These are phyloP conservation scores for Fistulifera pelliculosa DNA, from an alignment of 108 stramenopile genomes.

Conservation along the genomic window DNA sequence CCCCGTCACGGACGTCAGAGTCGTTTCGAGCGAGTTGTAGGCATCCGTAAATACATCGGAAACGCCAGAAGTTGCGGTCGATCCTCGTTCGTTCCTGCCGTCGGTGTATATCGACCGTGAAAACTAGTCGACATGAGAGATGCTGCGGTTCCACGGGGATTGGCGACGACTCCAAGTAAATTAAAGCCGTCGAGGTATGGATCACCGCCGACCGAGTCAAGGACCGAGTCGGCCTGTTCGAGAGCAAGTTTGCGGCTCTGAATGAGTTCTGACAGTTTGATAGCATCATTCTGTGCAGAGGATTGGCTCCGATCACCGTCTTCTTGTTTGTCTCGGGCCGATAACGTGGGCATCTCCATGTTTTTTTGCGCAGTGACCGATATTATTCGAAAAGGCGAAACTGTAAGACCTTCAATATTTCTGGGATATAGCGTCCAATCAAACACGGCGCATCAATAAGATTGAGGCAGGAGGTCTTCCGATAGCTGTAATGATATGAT, in stretches of 20 bases:
- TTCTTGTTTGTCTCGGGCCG: too few species aligned
- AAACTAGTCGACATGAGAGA: neutral
- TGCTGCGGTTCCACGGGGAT: slow-evolving; percentile 38
- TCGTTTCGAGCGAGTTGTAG: slow-evolving; percentile 28
- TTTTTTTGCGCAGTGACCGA: too few species aligned
- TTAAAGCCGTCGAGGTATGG: slow-evolving; percentile 75
- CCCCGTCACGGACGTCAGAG: slow-evolving; percentile 37
- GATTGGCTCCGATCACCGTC: too few species aligned
- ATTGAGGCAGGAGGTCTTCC: too few species aligned
- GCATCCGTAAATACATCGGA: slow-evolving; percentile 32
- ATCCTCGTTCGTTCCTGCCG: neutral
- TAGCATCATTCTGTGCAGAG: too few species aligned
- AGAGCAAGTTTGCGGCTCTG: slow-evolving; percentile 7
- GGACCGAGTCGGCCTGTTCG: slow-evolving; percentile 13
- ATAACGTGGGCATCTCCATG: too few species aligned
- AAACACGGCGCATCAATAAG: too few species aligned
- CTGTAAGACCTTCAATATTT: too few species aligned
- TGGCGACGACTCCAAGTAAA: slow-evolving; percentile 68
- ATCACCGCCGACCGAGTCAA: slow-evolving; percentile 22
- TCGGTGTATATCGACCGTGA: neutral
- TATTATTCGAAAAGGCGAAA: too few species aligned
- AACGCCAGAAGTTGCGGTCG: slow-evolving; percentile 3
- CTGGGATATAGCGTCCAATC: too few species aligned
- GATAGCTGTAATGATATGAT: too few species aligned
- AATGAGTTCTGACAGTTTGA: too few species aligned